Evolutionary conservation across 2,329 filamentous ascomycete species (phyloP).

Genomic region (Epichloe gansuensis): DNA sequence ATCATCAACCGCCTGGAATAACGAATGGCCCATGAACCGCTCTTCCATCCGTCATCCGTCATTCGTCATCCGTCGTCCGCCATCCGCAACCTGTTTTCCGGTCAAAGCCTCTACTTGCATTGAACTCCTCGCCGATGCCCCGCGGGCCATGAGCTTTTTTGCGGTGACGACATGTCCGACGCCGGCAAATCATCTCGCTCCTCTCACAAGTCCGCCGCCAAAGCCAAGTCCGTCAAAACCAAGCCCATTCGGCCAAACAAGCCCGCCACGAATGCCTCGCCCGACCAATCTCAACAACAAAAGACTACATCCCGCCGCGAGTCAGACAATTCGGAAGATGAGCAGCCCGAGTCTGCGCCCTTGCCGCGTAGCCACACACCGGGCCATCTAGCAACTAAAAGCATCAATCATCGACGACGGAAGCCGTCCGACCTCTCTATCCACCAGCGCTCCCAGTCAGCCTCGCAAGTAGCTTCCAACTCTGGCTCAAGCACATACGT

Average conservation of each 20-base stretch:
- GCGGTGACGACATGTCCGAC: conserved; percentile 30
- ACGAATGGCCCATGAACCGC: not conserved
- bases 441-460: conserved; percentile 41
- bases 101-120: not conserved
- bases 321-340: conserved; percentile 22
- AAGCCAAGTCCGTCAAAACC: conserved; percentile 12
- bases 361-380: conserved; percentile 47
- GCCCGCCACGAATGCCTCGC: conserved; percentile 4
- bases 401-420: conserved; percentile 33
- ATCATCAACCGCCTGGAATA: not conserved
- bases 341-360: conserved; percentile 23
- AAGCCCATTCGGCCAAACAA: conserved; percentile 18
- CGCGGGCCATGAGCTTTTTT: conserved; percentile 17
- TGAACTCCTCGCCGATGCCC: not conserved
- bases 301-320: conserved; percentile 7
- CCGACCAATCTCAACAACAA: conserved; percentile 10
- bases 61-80: not conserved
- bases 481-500: conserved; percentile 13
- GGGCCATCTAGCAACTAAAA: conserved; percentile 47
- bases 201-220: conserved; percentile 12
- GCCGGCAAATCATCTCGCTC: conserved; percentile 17
- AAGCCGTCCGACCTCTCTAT: conserved; percentile 40
- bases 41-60: not conserved
- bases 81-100: not conserved
- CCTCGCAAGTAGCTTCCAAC: conserved; percentile 22